Evolutionary conservation across 768 basidiomycete genomes (phyloP).

Genomic region (Auricularia cornea): DNA sequence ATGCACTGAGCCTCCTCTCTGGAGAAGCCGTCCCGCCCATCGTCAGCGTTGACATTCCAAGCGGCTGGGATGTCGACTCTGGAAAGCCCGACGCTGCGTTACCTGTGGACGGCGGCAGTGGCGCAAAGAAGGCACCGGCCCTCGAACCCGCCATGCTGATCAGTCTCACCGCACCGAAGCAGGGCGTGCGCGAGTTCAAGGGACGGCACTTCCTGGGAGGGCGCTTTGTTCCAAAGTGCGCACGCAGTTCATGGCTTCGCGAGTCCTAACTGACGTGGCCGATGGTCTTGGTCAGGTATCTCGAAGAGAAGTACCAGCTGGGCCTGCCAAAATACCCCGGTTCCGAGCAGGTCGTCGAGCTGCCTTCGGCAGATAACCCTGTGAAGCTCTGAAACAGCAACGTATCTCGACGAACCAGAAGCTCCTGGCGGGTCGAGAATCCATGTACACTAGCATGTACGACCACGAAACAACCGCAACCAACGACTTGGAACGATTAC

Average conservation of each 20-base stretch:
- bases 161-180: conserved; percentile 91
- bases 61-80: conserved; percentile 89
- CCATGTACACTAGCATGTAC: no score
- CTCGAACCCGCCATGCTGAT: conserved; percentile 73
- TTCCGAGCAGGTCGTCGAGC: conserved; percentile 76
- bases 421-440: no score
- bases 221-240: conserved; percentile 82
- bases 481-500: no score
- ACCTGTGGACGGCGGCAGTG: conserved; percentile 14
- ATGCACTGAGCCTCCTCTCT: conserved; percentile 57
- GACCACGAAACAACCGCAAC: no score
- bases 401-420: background rate
- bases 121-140: conserved; percentile 28
- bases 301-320: conserved; percentile 68
- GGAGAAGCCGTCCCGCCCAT: conserved; percentile 59
- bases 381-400: background rate
- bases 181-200: conserved; percentile 66
- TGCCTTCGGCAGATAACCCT: conserved; percentile 22
- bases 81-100: conserved; percentile 46
- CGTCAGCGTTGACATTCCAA: conserved; percentile 92
- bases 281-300: conserved; percentile 33
- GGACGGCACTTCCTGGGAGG: conserved; percentile 93
- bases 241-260: conserved; percentile 5
- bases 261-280: background rate
- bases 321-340: conserved; percentile 79